A percentile compares a stretch with the other conserved stretches of the same genome.
Evolutionary conservation across 2,329 filamentous ascomycete genomes (phyloP).

Genomic region (Sporothrix globosa): DNA sequence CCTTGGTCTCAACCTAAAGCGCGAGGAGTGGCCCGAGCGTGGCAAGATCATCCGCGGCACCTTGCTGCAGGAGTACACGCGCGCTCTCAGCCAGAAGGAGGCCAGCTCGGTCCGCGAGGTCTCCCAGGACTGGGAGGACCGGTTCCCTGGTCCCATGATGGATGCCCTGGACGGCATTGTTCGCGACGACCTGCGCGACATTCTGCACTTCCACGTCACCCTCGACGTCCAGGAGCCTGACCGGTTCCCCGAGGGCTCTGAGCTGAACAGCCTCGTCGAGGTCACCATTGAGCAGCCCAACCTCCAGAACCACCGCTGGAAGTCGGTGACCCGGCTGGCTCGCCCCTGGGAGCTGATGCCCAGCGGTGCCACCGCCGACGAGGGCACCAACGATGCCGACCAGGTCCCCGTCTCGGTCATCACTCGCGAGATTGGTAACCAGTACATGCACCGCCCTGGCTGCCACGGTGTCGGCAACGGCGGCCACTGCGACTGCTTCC

Average conservation of each 20-base stretch:
- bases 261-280: conserved; percentile 63
- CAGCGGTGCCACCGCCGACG: conserved; percentile 32
- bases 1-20: conserved; percentile 58
- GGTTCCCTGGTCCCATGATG: conserved; percentile 58
- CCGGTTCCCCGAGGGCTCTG: conserved; percentile 62
- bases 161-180: conserved; percentile 54
- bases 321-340: conserved; percentile 61
- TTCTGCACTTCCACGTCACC: conserved; percentile 65
- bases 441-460: conserved; percentile 54
- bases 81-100: conserved; percentile 57
- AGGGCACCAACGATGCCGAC: conserved; percentile 31
- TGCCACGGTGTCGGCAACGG: conserved; percentile 46
- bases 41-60: conserved; percentile 52
- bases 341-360: conserved; percentile 58
- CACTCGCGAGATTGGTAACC: conserved; percentile 55
- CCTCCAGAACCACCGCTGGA: conserved; percentile 62
- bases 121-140: conserved; percentile 59
- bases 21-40: conserved; percentile 52
- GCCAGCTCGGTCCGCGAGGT: conserved; percentile 60
- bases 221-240: conserved; percentile 61
- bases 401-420: conserved; percentile 47
- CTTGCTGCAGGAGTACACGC: conserved; percentile 63
- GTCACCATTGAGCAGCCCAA: conserved; percentile 59
- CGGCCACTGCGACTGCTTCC: conserved; percentile 55
- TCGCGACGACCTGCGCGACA: conserved; percentile 56